Evolutionary conservation across 2,329 filamentous ascomycete genomes (phyloP), one percentile per base, ranked within the genome.

Genomic region (Dactylonectria macrodidyma): DNA sequence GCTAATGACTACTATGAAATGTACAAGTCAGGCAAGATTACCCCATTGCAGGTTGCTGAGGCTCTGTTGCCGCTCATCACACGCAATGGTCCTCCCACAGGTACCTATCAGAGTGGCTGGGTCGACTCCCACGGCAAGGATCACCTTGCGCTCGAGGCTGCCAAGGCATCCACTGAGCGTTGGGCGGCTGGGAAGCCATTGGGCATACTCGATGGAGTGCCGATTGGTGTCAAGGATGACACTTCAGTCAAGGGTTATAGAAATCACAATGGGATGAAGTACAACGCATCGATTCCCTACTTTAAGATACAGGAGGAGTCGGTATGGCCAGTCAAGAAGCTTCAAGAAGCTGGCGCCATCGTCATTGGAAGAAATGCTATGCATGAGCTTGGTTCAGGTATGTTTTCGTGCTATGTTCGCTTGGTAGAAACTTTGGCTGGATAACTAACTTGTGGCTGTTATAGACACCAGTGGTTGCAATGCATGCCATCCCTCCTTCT

Each of bases 201-300:
- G 16, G 87, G 93, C 12, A 82, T 93, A 5, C 83, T 97, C 8
- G 95, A 97, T 75, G 95, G 95, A 12, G 89, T 97, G 1, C 95
- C 94, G 0, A 88, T 97, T 56, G 92, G 91, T 0, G 89, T 96
- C 74, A 97, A 97, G 81, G 94, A 97, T 76, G 94, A 97, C 76
- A 86, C 91, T 16, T 86, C 92, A 70, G 84, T 95, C 36, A 85
- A 89, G 70, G 93, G 92, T 14, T 95, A 94, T 77, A 86, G 88
- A 58, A 89, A 87, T 69, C 91, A 89, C 60, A 81, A 88, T 55
- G 94, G 92, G 24, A 90, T 91, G 75, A 86, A 83, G 68, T 84
- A 90, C 52, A 86, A 92, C 70, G 86, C 88, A 65, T 87, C 84
- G 2, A 76, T 84, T 46, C 79, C 82, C 3, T 84, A 80, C 71